Base-by-base conservation (phyloP, 345 rosid species). In the Aurinia saxatilis region DNA sequence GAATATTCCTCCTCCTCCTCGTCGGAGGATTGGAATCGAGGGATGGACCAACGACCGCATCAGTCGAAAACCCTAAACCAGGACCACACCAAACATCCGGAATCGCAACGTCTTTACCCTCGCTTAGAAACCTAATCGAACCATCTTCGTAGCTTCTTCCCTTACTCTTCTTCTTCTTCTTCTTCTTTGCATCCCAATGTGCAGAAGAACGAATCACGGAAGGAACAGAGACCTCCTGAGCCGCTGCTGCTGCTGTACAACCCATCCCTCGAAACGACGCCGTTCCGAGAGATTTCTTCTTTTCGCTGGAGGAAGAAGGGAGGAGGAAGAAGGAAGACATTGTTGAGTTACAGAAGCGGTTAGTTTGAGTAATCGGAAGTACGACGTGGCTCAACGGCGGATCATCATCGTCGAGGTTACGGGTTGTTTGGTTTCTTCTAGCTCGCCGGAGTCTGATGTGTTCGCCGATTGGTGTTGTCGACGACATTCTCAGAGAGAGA, bases 61-160 rank as follows among this genome's bases (percentile, higher is more conserved):
- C 96, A 0, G 86, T 76, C 8, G 87, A 81, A 33, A 86, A 83
- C 25, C 96, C 95, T 60, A 92, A 72, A 60, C 96, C 96, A 15
- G 95, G 90, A 3, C 89, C 91, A 53, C 96, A 92, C 96, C 98
- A 91, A 3, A 84, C 93, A 70, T 87, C 96, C 62, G 77, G 91
- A 68, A 70, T 69, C 48, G 80, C 84, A 56, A 72, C 78, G 71
- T 57, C 71, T 4, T 21, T 57, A 47, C 36, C n/a, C 19, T 66
- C 80, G 19, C 53, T 57, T 14, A 53, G 47, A 50, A 66, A 25
- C 63, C 45, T 71, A 49, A 65, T 29, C 42, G 55, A 39, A 47
- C 60, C 74, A 13, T 49, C 66, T 5, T 54, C 63, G 4, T 31
- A 46, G 55, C 54, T 46, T 14, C 54, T 46, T 12, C 45, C 57